phyloP scores from a whole-genome alignment of 345 rosid species.

The Firmiana major region DNA sequence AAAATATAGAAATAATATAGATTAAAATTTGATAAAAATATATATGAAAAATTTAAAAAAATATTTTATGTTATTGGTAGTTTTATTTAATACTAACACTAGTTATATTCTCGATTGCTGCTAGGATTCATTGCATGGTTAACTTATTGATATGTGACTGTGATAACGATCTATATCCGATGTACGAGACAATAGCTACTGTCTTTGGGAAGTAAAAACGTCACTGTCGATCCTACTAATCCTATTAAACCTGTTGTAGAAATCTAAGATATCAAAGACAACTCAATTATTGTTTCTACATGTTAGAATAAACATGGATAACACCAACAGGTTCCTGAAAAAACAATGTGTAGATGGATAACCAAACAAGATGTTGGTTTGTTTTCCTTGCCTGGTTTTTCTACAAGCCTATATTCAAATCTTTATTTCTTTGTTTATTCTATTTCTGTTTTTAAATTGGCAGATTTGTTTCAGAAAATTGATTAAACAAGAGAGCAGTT shows the following conservation, averaged over 20 bases:
- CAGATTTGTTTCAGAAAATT: neutral
- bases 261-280: neutral
- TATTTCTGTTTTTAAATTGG: too few relatives aligned
- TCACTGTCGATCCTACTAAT: neutral
- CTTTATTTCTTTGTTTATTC: too few relatives aligned
- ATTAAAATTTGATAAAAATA: too few relatives aligned
- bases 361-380: neutral
- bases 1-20: too few relatives aligned
- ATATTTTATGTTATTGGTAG: too few relatives aligned
- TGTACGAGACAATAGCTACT: neutral
- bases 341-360: neutral
- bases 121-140: neutral
- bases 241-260: neutral
- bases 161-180: too few relatives aligned
- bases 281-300: neutral
- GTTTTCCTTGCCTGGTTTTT: neutral
- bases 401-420: neutral
- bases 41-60: too few relatives aligned
- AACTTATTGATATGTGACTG: neutral
- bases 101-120: too few relatives aligned
- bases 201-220: neutral
- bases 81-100: too few relatives aligned
- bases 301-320: neutral
- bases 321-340: neutral
- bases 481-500: constrained; percentile 5